Percentiles rank a stretch among this genome's conserved stretches.
These are phyloP conservation scores for Westerdykella ornata DNA, from an alignment of 2,329 filamentous ascomycete genomes.

Conservation along the genomic window DNA sequence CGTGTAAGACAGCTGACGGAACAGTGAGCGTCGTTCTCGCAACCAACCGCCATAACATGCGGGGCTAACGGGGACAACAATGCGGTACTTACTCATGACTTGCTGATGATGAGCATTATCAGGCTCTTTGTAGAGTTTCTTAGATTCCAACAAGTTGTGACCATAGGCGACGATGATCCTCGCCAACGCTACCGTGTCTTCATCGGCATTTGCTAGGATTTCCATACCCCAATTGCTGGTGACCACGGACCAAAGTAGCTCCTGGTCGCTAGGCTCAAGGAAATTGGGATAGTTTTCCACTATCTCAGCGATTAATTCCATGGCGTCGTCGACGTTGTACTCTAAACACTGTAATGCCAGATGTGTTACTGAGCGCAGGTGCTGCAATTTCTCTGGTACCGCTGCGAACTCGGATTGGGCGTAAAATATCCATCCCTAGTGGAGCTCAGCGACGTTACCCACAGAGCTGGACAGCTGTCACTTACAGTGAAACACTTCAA, in stretches of 20 bases:
- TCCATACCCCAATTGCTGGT: constrained; percentile 32
- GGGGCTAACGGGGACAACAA: not conserved
- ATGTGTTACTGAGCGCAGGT: constrained; percentile 55
- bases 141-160: constrained; percentile 28
- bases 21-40: not conserved
- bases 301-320: constrained; percentile 33
- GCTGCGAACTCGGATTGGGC: constrained; percentile 58
- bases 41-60: not conserved
- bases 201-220: constrained; percentile 31
- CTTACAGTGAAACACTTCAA: constrained; percentile 31
- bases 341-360: constrained; percentile 56
- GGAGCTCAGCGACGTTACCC: constrained; percentile 7
- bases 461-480: not conserved
- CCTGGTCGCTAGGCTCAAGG: constrained; percentile 27
- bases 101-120: constrained; percentile 28
- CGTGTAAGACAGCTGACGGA: constrained; percentile 47
- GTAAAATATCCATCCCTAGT: constrained; percentile 68
- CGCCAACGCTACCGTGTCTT: constrained; percentile 30
- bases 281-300: constrained; percentile 33
- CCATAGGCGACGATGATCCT: constrained; percentile 35
- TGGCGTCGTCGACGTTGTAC: constrained; percentile 45
- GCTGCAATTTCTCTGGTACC: constrained; percentile 51
- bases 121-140: constrained; percentile 45
- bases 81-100: constrained; percentile 28
- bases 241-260: constrained; percentile 31